phyloP scores from a whole-genome alignment of 208 protist species.

The Strigomonas galati region DNA sequence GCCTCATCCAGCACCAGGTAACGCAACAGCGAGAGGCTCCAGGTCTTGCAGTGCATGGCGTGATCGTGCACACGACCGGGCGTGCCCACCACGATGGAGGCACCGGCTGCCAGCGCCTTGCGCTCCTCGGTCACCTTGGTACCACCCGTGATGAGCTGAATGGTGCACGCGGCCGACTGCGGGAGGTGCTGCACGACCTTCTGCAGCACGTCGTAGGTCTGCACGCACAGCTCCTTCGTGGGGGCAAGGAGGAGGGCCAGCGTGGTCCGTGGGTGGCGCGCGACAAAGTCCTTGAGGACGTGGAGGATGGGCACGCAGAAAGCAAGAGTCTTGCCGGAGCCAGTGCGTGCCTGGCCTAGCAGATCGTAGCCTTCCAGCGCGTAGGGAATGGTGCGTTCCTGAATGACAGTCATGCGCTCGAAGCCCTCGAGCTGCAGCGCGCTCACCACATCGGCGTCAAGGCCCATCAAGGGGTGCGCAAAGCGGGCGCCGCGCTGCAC shows the following conservation, averaged over 20 bases:
- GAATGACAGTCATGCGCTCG: slow-evolving; percentile 90
- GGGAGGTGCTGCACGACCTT: slow-evolving; percentile 77
- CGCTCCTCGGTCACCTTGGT: slow-evolving; percentile 85
- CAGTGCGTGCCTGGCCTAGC: slow-evolving; percentile 91
- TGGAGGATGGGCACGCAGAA: slow-evolving; percentile 96
- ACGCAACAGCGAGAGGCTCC: slow-evolving; percentile 91
- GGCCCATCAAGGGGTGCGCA: slow-evolving; percentile 67
- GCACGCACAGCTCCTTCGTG: slow-evolving; percentile 92
- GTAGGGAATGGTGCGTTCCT: slow-evolving; percentile 92
- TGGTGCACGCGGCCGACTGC: slow-evolving; percentile 34
- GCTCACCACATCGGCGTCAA: slow-evolving; percentile 46
- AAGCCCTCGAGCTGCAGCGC: slow-evolving; percentile 72
- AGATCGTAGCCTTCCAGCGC: slow-evolving; percentile 89
- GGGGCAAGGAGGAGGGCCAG: slow-evolving; percentile 84
- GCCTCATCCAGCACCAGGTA: slow-evolving; percentile 99
- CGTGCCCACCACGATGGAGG: slow-evolving; percentile 81
- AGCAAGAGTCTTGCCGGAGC: slow-evolving; percentile 93
- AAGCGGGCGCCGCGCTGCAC: slow-evolving; percentile 48
- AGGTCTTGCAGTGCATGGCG: slow-evolving; percentile 61
- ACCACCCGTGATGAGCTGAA: slow-evolving; percentile 89
- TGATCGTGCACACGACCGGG: slow-evolving; percentile 89
- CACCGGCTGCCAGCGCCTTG: slow-evolving; percentile 42
- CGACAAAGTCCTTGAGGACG: slow-evolving; percentile 38
- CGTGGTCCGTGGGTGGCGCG: slow-evolving; percentile 47
- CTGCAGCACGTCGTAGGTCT: slow-evolving; percentile 85